phyloP scores from a whole-genome alignment of 1,284 basidiomycete species.

The Grifola frondosa region DNA sequence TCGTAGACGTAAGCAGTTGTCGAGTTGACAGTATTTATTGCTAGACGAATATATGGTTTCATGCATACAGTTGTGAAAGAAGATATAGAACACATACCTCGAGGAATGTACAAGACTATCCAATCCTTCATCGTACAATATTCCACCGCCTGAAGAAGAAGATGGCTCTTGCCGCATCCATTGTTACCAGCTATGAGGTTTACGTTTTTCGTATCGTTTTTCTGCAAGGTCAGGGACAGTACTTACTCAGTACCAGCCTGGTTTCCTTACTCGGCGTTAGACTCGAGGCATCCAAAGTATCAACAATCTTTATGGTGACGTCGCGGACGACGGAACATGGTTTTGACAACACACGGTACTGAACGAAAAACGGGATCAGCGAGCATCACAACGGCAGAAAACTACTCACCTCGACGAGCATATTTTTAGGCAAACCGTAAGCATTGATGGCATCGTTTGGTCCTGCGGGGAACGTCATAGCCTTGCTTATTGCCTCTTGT shows the following conservation, averaged over 20 bases:
- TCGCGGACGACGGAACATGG: conserved; percentile 69
- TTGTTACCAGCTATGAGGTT: conserved; percentile 61
- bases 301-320: conserved; percentile 52
- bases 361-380: not conserved
- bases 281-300: conserved; percentile 49
- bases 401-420: conserved; percentile 61
- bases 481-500: conserved; percentile 38
- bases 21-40: conserved; percentile 76
- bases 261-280: conserved; percentile 44
- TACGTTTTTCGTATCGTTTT: too few species aligned
- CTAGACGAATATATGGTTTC: conserved; percentile 34
- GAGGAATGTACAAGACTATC: conserved; percentile 89
- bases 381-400: not conserved
- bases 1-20: conserved; percentile 78
- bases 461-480: conserved; percentile 40
- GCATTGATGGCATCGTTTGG: conserved; percentile 52
- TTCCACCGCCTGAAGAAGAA: conserved; percentile 80
- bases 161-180: conserved; percentile 84
- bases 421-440: conserved; percentile 65
- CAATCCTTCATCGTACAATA: conserved; percentile 73
- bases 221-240: too few species aligned
- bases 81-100: conserved; percentile 45
- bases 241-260: conserved; percentile 63
- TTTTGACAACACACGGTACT: conserved; percentile 67
- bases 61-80: conserved; percentile 1